phyloP scores from a whole-genome alignment of 148 eudicot species.

The Nepenthes gracilis region DNA sequence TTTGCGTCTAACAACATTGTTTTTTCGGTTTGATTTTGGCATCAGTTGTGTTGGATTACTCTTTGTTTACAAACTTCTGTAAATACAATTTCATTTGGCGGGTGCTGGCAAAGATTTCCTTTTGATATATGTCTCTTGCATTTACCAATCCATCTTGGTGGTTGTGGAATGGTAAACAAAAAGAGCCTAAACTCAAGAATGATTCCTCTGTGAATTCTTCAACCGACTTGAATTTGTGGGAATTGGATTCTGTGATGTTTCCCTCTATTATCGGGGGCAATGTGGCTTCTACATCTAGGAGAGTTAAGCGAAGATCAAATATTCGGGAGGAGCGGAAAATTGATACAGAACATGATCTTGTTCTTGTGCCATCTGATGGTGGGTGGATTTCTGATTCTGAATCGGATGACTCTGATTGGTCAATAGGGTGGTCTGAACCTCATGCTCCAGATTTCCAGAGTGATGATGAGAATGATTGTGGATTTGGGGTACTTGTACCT shows the following conservation, averaged over 20 bases:
- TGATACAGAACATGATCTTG: conserved; percentile 35
- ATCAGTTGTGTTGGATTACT: not conserved
- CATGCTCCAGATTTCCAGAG: conserved; percentile 34
- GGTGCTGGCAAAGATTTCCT: not conserved
- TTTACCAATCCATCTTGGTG: conserved; percentile 23
- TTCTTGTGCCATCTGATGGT: conserved; percentile 38
- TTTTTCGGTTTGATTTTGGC: not conserved
- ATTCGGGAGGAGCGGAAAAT: conserved; percentile 24
- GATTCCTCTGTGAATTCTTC: conserved; percentile 13
- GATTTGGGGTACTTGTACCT: conserved; percentile 42
- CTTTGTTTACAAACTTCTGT: not conserved
- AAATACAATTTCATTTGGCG: not conserved
- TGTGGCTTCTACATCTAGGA: conserved; percentile 15
- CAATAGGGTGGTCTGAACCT: conserved; percentile 47
- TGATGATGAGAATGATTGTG: conserved; percentile 27
- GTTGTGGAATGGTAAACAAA: conserved; percentile 27
- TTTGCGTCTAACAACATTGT: too few relatives aligned
- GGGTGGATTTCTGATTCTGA: conserved; percentile 43
- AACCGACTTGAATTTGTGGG: conserved; percentile 16
- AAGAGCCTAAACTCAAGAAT: conserved; percentile 16
- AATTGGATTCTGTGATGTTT: conserved; percentile 23
- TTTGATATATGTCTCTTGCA: conserved; percentile 20
- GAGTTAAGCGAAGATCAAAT: conserved; percentile 24
- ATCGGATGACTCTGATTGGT: conserved; percentile 42
- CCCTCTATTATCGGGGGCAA: conserved; percentile 15